These are phyloP conservation scores for Pythium rhizo-oryzae DNA, from an alignment of 352 stramenopile species.

Conservation along the genomic window DNA sequence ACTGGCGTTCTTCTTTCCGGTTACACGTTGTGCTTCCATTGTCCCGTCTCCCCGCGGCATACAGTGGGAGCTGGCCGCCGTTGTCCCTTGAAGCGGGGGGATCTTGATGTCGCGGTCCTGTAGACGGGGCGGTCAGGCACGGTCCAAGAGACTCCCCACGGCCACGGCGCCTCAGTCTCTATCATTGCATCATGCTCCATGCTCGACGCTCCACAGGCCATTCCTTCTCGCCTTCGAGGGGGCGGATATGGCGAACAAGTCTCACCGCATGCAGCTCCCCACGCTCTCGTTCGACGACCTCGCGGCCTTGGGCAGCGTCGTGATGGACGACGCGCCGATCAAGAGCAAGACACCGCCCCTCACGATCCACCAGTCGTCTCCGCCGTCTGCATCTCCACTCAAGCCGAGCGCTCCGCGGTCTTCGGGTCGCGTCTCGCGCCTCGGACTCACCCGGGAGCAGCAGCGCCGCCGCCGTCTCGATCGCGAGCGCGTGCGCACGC, in stretches of 20 bases:
- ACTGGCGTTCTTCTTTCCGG: too few species aligned
- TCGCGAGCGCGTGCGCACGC: neutral
- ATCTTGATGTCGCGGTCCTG: too few species aligned
- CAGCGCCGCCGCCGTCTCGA: neutral
- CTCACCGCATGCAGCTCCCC: neutral
- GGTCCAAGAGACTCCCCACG: too few species aligned
- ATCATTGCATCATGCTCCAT: too few species aligned
- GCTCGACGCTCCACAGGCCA: neutral
- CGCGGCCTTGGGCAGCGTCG: neutral
- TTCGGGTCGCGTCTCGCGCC: neutral
- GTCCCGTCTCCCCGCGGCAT: too few species aligned
- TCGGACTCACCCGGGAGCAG: neutral
- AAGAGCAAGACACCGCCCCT: neutral
- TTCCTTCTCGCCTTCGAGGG: neutral
- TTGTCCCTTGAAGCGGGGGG: too few species aligned
- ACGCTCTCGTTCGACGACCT: neutral
- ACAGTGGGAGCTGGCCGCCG: too few species aligned
- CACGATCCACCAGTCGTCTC: neutral
- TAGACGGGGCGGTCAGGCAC: too few species aligned
- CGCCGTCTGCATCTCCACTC: neutral
- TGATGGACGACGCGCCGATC: neutral
- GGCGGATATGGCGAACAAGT: too few species aligned
- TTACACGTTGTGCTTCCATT: too few species aligned
- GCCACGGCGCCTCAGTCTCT: too few species aligned
- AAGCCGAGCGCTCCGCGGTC: neutral